Conservation (phyloP, 805 yeast species). For the Yamadazyma kitorensis region DNA sequence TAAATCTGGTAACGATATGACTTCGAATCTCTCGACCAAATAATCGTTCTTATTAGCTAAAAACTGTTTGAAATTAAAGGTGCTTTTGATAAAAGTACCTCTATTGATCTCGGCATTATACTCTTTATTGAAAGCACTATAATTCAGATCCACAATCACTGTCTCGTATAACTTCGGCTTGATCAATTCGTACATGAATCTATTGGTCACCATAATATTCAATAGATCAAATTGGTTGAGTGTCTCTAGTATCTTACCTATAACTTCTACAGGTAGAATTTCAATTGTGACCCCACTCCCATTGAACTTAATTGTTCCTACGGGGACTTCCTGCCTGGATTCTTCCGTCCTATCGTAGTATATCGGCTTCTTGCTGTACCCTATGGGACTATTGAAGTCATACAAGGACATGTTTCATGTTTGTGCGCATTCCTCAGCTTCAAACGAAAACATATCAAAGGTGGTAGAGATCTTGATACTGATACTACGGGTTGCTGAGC, state of each 20-base stretch:
- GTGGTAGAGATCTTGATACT: too few species aligned
- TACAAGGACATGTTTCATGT: too few species aligned
- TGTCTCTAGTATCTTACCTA: slow-evolving; percentile 26
- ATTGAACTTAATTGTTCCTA: too few species aligned
- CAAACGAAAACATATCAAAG: too few species aligned
- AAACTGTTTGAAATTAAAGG: slow-evolving; percentile 39
- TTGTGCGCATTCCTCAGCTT: too few species aligned
- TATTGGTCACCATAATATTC: slow-evolving; percentile 27
- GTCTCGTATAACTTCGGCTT: slow-evolving; percentile 37
- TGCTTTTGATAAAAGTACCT: slow-evolving; percentile 18
- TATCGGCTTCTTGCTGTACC: slow-evolving; percentile 20
- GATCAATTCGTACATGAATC: slow-evolving; percentile 26
- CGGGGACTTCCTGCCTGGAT: neutral
- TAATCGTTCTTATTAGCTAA: slow-evolving; percentile 17
- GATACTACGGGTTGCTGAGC: too few species aligned
- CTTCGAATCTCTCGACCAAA: slow-evolving; percentile 24
- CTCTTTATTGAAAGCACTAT: slow-evolving; percentile 31
- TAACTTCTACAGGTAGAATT: slow-evolving; percentile 37
- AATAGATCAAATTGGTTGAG: slow-evolving; percentile 39
- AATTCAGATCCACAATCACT: slow-evolving; percentile 37
- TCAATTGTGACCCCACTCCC: slow-evolving; percentile 18
- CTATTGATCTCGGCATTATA: slow-evolving; percentile 1
- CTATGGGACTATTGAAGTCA: slow-evolving; percentile 15
- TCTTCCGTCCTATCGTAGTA: neutral
- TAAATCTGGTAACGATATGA: slow-evolving; percentile 41